These are phyloP conservation scores for Pythium coloratum DNA, from an alignment of 352 stramenopile genomes.

Conservation along the genomic window DNA sequence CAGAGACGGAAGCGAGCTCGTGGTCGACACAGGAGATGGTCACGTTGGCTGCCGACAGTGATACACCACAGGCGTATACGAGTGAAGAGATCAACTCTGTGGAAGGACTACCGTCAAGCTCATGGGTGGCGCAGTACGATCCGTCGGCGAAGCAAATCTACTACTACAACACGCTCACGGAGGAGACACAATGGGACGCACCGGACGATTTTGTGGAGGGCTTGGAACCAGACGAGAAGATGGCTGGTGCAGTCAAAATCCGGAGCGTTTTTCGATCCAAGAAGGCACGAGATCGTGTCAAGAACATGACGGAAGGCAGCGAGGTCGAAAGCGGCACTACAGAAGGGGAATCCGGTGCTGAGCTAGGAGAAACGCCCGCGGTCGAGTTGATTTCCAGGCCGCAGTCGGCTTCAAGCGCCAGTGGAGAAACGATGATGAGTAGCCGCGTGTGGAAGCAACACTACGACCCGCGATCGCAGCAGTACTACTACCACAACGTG, in stretches of 20 bases:
- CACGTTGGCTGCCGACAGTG: background rate
- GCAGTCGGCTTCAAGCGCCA: background rate
- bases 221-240: slow-evolving; percentile 34
- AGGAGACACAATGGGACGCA: slow-evolving; percentile 44
- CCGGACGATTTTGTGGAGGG: slow-evolving; percentile 36
- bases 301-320: slow-evolving; percentile 18
- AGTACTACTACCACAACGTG: slow-evolving; percentile 37
- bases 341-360: background rate
- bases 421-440: background rate
- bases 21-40: slow-evolving; percentile 31
- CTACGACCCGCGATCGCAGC: slow-evolving; percentile 40
- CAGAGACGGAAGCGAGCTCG: slow-evolving; percentile 24
- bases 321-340: background rate
- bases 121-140: slow-evolving; percentile 60
- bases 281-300: slow-evolving; percentile 37
- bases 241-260: slow-evolving; percentile 46
- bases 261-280: slow-evolving; percentile 55
- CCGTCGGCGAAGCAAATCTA: slow-evolving; percentile 35
- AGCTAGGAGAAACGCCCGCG: background rate
- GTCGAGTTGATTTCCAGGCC: background rate
- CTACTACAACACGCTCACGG: slow-evolving; percentile 51
- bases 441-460: slow-evolving; percentile 38
- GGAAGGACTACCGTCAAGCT: background rate
- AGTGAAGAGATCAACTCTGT: background rate
- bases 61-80: background rate